These are phyloP conservation scores for Herpetomonas samuelpessoai DNA, from an alignment of 208 protist species.

Conservation along the genomic window DNA sequence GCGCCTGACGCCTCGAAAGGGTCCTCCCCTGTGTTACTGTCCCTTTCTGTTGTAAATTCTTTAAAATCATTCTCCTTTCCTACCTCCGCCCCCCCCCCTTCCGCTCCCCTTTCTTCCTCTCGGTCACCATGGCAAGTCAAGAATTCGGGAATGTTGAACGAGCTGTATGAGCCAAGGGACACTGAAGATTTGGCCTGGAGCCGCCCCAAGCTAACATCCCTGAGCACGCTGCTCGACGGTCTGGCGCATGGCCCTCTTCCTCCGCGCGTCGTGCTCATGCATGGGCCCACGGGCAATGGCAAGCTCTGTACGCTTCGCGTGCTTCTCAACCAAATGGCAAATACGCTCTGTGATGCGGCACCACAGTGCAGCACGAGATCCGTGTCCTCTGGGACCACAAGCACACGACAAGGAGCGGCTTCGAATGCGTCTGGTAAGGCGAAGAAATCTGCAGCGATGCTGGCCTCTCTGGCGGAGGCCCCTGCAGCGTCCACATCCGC, in stretches of 20 bases:
- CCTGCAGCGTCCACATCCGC: too few relatives aligned
- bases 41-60: background rate
- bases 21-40: too few relatives aligned
- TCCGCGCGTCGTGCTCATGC: constrained; percentile 53
- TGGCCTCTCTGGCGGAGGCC: too few relatives aligned
- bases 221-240: constrained; percentile 30
- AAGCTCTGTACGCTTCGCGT: constrained; percentile 65
- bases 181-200: constrained; percentile 65
- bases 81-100: background rate
- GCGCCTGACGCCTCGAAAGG: too few relatives aligned
- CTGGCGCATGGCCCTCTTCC: constrained; percentile 12
- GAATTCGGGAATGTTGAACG: constrained; percentile 49
- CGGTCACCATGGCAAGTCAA: constrained; percentile 10
- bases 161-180: constrained; percentile 56
- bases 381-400: background rate
- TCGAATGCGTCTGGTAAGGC: too few relatives aligned
- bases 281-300: constrained; percentile 73
- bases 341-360: background rate
- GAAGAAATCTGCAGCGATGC: too few relatives aligned
- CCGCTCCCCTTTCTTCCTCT: constrained; percentile 4
- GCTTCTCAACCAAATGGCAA: constrained; percentile 26
- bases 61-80: background rate
- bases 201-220: constrained; percentile 51
- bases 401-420: background rate
- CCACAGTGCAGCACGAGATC: background rate